Evolutionary conservation across 2,329 filamentous ascomycete genomes (phyloP).

Genomic region (Knufia petricola): DNA sequence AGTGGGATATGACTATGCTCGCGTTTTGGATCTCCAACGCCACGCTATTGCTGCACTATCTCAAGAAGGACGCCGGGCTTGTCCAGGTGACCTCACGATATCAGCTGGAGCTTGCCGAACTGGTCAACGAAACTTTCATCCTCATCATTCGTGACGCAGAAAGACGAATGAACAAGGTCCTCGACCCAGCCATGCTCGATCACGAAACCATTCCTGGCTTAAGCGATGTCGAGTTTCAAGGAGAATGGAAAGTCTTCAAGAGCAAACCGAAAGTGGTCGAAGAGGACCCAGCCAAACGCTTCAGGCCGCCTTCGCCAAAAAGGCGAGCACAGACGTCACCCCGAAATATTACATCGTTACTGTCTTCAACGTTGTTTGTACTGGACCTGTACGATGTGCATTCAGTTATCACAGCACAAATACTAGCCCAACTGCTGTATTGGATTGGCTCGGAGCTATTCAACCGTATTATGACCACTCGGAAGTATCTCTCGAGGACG

Average conservation of each 20-base stretch:
- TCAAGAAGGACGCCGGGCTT: conserved; percentile 85
- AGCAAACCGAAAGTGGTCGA: conserved; percentile 78
- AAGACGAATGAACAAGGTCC: conserved; percentile 86
- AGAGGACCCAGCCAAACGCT: conserved; percentile 81
- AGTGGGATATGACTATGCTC: conserved; percentile 99
- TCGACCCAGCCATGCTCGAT: conserved; percentile 89
- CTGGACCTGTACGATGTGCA: conserved; percentile 98
- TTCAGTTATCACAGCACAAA: conserved; percentile 87
- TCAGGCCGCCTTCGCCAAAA: conserved; percentile 86
- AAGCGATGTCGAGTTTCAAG: conserved; percentile 91
- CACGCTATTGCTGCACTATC: conserved; percentile 85
- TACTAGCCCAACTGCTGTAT: conserved; percentile 85
- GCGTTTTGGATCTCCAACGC: conserved; percentile 99
- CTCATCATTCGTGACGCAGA: conserved; percentile 94
- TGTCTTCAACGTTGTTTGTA: conserved; percentile 93
- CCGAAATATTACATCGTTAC: conserved; percentile 85
- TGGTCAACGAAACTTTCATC: conserved; percentile 98
- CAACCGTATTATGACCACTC: conserved; percentile 94
- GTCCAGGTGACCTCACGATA: conserved; percentile 76
- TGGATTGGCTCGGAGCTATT: conserved; percentile 96
- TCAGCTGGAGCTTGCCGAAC: conserved; percentile 82
- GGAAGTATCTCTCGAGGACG: conserved; percentile 85
- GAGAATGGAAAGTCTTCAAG: conserved; percentile 97
- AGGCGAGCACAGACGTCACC: conserved; percentile 84
- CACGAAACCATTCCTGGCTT: conserved; percentile 97